A percentile compares a stretch with the other conserved stretches of the same genome.
phyloP scores from a whole-genome alignment of 2,329 filamentous ascomycete genomes.

The Falciphora oryzae region DNA sequence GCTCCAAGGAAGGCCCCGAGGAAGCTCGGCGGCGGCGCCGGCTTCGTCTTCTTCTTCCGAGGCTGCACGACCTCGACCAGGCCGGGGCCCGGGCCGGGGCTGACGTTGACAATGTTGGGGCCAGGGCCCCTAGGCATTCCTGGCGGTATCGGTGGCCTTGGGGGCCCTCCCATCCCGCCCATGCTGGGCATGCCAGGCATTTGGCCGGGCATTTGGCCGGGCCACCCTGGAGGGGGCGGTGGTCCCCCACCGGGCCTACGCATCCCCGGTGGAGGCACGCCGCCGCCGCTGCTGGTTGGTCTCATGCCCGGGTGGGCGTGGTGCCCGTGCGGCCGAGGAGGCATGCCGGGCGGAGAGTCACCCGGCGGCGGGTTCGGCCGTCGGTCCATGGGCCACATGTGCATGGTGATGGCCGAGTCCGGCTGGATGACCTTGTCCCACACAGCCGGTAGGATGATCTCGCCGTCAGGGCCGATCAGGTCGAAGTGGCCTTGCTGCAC shows the following conservation, averaged over 20 bases:
- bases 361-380: conserved; percentile 14
- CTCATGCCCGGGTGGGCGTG: no score
- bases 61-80: no score
- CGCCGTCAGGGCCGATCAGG: conserved; percentile 69
- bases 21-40: conserved; percentile 6
- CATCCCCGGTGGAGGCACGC: no score
- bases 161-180: background rate
- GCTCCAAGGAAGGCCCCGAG: conserved; percentile 14
- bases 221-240: background rate
- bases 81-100: conserved; percentile 5
- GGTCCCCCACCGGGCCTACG: background rate
- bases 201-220: background rate
- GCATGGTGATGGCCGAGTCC: conserved; percentile 59
- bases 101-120: conserved; percentile 14
- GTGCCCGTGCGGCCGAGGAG: background rate
- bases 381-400: conserved; percentile 52
- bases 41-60: conserved; percentile 15
- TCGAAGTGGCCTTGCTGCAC: conserved; percentile 77
- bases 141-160: no score
- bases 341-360: conserved; percentile 1
- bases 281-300: no score
- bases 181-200: conserved; percentile 3
- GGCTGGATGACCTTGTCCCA: conserved; percentile 80
- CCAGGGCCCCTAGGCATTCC: background rate
- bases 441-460: conserved; percentile 75